Conservation (phyloP, 768 basidiomycete genomes). For the Imleria badia region DNA sequence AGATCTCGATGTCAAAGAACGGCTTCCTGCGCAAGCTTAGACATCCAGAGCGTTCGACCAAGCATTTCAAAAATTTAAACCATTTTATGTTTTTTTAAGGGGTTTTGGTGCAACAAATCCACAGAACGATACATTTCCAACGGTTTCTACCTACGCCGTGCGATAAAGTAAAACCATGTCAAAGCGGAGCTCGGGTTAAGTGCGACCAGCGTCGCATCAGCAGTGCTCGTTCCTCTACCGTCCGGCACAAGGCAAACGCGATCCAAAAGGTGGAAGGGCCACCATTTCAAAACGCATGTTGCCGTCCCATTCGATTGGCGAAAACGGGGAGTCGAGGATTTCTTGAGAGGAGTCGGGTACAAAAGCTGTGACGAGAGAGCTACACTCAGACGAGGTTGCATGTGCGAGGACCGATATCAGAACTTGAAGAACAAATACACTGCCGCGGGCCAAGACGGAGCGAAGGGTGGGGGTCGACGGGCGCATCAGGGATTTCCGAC, state of each 20-base stretch:
- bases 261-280: neutral
- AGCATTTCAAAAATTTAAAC: neutral
- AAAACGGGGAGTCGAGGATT: neutral
- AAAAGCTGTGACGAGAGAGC: neutral
- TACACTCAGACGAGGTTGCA: neutral
- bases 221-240: neutral
- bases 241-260: neutral
- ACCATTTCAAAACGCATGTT: neutral
- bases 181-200: neutral
- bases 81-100: neutral
- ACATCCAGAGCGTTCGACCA: no score
- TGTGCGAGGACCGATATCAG: neutral
- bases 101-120: neutral
- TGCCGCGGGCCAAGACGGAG: neutral
- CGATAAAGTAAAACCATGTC: no score
- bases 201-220: neutral
- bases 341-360: neutral
- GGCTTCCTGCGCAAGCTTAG: no score
- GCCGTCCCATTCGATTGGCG: neutral
- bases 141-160: neutral
- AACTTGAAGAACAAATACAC: neutral
- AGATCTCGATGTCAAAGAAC: no score
- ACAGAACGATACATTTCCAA: neutral
- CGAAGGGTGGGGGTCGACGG: neutral
- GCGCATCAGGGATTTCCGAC: conserved; percentile 6